Conservation (phyloP, 192 early-diverging fungal species). For the Dissophora globulifera region DNA sequence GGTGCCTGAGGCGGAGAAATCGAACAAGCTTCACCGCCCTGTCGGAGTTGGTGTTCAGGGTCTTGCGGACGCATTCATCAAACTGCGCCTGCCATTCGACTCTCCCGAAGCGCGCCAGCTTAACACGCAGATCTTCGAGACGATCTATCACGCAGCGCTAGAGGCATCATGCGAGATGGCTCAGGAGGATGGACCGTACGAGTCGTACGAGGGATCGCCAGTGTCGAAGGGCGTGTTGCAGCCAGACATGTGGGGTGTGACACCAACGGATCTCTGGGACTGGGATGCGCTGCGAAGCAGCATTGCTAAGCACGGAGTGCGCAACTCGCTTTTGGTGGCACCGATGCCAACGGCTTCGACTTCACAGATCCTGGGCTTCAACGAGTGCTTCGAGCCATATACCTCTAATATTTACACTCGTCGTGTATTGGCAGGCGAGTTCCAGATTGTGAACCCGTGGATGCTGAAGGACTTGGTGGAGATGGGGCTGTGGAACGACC, state of each 20-base stretch:
- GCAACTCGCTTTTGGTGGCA: constrained; percentile 94
- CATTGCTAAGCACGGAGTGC: constrained; percentile 85
- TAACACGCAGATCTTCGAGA: constrained; percentile 94
- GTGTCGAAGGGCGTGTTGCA: constrained; percentile 91
- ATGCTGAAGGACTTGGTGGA: constrained; percentile 95
- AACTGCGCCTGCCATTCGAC: constrained; percentile 95
- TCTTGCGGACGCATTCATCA: constrained; percentile 96
- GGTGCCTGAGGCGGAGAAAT: constrained; percentile 83
- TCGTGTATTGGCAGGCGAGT: constrained; percentile 95
- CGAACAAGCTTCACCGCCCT: constrained; percentile 96
- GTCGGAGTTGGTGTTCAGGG: constrained; percentile 99
- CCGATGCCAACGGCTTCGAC: constrained; percentile 99
- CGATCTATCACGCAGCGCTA: constrained; percentile 94
- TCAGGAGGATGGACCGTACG: constrained; percentile 79
- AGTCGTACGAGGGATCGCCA: constrained; percentile 90
- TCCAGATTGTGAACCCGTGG: constrained; percentile 98
- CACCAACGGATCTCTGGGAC: constrained; percentile 87
- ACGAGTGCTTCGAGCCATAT: constrained; percentile 96
- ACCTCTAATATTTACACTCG: constrained; percentile 96
- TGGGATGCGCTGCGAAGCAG: constrained; percentile 84
- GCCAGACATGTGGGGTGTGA: constrained; percentile 93
- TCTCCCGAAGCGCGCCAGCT: constrained; percentile 82
- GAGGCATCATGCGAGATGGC: constrained; percentile 94
- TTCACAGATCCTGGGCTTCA: constrained; percentile 96
- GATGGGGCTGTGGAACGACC: constrained; percentile 91